A percentile compares a stretch with the other conserved stretches of the same genome.
These are phyloP conservation scores for Suillus subalutaceus DNA, from an alignment of 768 basidiomycete species.

Conservation along the genomic window DNA sequence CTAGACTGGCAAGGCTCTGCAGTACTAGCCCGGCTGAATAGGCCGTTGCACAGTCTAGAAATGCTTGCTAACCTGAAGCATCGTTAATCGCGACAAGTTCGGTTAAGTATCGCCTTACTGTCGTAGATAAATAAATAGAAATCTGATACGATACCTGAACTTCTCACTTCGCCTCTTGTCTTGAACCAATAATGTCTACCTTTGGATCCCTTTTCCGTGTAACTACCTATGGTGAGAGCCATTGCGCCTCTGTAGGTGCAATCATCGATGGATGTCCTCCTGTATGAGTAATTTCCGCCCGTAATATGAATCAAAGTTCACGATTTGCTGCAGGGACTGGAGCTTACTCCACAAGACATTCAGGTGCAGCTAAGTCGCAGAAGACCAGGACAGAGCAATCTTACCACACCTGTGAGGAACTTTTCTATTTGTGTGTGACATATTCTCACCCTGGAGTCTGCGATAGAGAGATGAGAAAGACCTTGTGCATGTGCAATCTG, in stretches of 20 bases:
- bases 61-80: conserved; percentile 7
- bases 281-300: conserved; percentile 47
- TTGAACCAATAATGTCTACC: conserved; percentile 73
- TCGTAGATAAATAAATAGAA: conserved; percentile 13
- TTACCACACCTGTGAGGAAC: conserved; percentile 87
- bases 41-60: background rate
- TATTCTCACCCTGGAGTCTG: conserved; percentile 12
- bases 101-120: conserved; percentile 26
- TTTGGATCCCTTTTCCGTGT: conserved; percentile 92
- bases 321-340: conserved; percentile 64
- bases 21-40: background rate
- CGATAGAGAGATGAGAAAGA: conserved; percentile 93
- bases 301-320: conserved; percentile 11
- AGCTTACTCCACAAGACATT: conserved; percentile 79
- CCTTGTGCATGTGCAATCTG: conserved; percentile 90
- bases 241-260: conserved; percentile 95
- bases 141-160: conserved; percentile 3
- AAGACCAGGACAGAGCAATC: conserved; percentile 92
- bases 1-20: conserved; percentile 11
- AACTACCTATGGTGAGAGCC: conserved; percentile 97
- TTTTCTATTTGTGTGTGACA: background rate
- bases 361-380: conserved; percentile 90
- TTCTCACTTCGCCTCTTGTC: conserved; percentile 15
- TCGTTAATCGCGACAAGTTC: conserved; percentile 19
- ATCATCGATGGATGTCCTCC: conserved; percentile 98